A percentile compares a stretch with the other conserved stretches of the same genome.
Evolutionary conservation across 2,329 filamentous ascomycete genomes (phyloP).

Genomic region (Drechslerella dactyloides): DNA sequence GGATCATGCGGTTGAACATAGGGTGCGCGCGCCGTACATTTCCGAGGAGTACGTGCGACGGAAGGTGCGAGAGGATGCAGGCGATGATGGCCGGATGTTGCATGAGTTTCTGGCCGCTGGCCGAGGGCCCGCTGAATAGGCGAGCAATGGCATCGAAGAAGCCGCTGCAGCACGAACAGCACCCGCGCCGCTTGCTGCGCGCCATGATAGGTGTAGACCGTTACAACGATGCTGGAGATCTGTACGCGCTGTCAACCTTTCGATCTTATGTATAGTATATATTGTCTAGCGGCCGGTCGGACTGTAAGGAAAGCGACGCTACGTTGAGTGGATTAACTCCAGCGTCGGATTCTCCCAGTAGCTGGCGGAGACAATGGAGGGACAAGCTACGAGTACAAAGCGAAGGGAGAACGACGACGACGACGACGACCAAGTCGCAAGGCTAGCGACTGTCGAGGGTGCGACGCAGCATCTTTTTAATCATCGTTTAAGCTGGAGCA

Average conservation of each 20-base stretch:
- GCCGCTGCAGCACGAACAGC: slow-evolving; percentile 34
- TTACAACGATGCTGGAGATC: background rate
- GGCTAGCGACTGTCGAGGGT: background rate
- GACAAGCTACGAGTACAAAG: no score
- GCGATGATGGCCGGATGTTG: slow-evolving; percentile 36
- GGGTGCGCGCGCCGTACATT: slow-evolving; percentile 31
- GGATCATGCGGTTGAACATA: slow-evolving; percentile 29
- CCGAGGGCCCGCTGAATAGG: slow-evolving; percentile 23
- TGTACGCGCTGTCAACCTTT: background rate
- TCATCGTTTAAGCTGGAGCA: background rate
- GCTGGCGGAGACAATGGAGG: no score
- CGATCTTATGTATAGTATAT: background rate
- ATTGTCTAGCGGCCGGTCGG: no score
- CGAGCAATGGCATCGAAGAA: slow-evolving; percentile 33
- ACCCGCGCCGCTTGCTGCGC: slow-evolving; percentile 25
- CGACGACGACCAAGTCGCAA: no score
- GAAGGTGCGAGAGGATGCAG: slow-evolving; percentile 30
- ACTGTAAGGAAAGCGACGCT: no score
- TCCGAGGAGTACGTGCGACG: slow-evolving; percentile 19
- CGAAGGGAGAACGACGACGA: no score
- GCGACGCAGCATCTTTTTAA: background rate
- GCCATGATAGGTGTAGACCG: slow-evolving; percentile 14
- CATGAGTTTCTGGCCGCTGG: slow-evolving; percentile 35
- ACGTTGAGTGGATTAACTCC: no score
- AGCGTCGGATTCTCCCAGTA: no score